phyloP scores from a whole-genome alignment of 1,284 basidiomycete genomes.

The Sparassis latifolia region DNA sequence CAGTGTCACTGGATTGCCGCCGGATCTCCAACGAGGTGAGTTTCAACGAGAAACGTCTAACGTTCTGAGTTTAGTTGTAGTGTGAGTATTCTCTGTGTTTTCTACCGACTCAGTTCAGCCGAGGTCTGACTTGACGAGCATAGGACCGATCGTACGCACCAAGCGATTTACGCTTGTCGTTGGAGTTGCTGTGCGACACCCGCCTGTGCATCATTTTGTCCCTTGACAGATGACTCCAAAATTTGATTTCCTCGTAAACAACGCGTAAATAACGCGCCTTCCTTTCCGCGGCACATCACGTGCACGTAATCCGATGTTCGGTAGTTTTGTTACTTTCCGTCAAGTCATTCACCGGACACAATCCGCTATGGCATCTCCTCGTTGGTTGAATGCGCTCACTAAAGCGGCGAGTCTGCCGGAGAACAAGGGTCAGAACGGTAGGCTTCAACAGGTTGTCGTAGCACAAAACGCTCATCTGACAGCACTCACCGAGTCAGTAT shows the following conservation, averaged over 20 bases:
- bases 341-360: too few species aligned
- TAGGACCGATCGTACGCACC: not conserved
- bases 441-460: constrained; percentile 4
- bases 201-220: too few species aligned
- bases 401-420: constrained; percentile 35
- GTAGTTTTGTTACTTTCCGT: too few species aligned
- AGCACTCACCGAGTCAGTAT: constrained; percentile 29
- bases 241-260: not conserved
- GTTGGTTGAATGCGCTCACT: constrained; percentile 45
- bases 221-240: not conserved
- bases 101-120: too few species aligned
- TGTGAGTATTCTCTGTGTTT: not conserved
- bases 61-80: not conserved
- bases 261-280: not conserved
- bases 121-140: not conserved
- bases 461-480: not conserved
- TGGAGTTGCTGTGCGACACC: too few species aligned
- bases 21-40: too few species aligned
- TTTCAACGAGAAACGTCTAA: too few species aligned
- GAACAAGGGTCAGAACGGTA: constrained; percentile 39
- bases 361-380: constrained; percentile 22
- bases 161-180: not conserved
- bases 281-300: not conserved
- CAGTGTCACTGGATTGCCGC: too few species aligned
- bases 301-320: too few species aligned